phyloP scores from a whole-genome alignment of 352 stramenopile genomes.

The Globisporangium canariense region DNA sequence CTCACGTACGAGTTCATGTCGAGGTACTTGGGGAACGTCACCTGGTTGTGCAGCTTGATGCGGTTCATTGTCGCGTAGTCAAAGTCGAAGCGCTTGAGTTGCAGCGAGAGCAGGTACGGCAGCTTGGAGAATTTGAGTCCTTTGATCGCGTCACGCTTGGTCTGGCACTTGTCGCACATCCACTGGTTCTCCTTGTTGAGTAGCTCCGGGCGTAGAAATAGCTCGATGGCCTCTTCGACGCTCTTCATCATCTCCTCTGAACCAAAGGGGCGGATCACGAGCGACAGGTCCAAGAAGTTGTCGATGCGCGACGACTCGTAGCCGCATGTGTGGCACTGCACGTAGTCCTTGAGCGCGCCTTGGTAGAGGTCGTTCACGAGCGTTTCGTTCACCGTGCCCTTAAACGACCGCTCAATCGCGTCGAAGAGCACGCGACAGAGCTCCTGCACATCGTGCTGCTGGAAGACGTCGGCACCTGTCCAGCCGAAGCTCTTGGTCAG shows the following conservation, averaged over 20 bases:
- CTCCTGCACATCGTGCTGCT: constrained; percentile 92
- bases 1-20: constrained; percentile 88
- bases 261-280: constrained; percentile 87
- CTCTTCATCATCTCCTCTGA: constrained; percentile 83
- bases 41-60: constrained; percentile 84
- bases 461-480: constrained; percentile 84
- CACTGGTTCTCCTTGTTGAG: constrained; percentile 90
- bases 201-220: constrained; percentile 84
- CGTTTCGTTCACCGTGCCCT: constrained; percentile 82
- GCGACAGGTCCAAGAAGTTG: constrained; percentile 87
- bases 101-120: constrained; percentile 86
- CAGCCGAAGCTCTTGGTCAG: constrained; percentile 92
- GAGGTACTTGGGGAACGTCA: constrained; percentile 89
- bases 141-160: constrained; percentile 89
- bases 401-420: constrained; percentile 86
- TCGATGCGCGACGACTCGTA: constrained; percentile 86
- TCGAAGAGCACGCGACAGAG: constrained; percentile 90
- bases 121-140: constrained; percentile 87
- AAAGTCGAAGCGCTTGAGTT: constrained; percentile 92
- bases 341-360: constrained; percentile 85
- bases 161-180: constrained; percentile 78
- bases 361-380: constrained; percentile 88
- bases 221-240: constrained; percentile 84
- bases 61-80: constrained; percentile 88
- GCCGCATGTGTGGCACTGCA: constrained; percentile 80